phyloP scores from a whole-genome alignment of 768 basidiomycete species.

The Agaricus sinodeliciosus region DNA sequence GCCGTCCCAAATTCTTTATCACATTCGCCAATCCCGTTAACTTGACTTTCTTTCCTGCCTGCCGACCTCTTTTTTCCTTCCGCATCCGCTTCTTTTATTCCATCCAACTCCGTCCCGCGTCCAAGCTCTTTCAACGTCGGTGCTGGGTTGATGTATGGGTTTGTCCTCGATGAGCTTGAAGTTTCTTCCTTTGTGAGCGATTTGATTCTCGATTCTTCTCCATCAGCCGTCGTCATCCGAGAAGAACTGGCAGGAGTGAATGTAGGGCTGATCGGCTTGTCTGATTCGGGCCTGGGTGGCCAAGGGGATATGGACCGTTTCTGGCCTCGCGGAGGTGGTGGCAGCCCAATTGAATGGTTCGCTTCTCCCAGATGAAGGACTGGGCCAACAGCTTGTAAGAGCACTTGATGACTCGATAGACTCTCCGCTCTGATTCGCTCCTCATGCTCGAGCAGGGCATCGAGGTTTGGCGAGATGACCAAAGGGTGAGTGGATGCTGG shows the following conservation, averaged over 20 bases:
- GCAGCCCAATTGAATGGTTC: slow-evolving; percentile 42
- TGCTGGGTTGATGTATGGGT: slow-evolving; percentile 43
- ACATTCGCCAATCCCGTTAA: not conserved
- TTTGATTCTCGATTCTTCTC: slow-evolving; percentile 1
- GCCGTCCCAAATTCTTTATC: slow-evolving; percentile 9
- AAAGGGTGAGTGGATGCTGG: slow-evolving; percentile 22
- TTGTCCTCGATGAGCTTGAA: slow-evolving; percentile 16
- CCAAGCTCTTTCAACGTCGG: slow-evolving; percentile 28
- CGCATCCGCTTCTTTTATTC: not conserved
- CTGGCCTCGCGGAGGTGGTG: slow-evolving; percentile 38
- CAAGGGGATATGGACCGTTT: slow-evolving; percentile 17
- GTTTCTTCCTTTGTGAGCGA: slow-evolving; percentile 9
- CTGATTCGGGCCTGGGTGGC: slow-evolving; percentile 1
- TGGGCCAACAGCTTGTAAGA: not conserved
- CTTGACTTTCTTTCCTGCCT: not conserved
- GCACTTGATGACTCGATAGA: slow-evolving; percentile 5
- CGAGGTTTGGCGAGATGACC: slow-evolving; percentile 52
- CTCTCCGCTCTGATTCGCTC: slow-evolving; percentile 33
- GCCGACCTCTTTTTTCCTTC: not conserved
- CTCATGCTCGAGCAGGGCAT: slow-evolving; percentile 54
- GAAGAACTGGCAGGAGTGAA: not conserved
- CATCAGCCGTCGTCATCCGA: not conserved
- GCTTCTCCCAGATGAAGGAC: not conserved
- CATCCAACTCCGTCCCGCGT: slow-evolving; percentile 7
- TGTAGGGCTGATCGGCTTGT: slow-evolving; percentile 6